Evolutionary conservation across 441 rosid genomes (phyloP), one percentile per base, ranked within the genome.

Genomic region (Raphanus hybrid): DNA sequence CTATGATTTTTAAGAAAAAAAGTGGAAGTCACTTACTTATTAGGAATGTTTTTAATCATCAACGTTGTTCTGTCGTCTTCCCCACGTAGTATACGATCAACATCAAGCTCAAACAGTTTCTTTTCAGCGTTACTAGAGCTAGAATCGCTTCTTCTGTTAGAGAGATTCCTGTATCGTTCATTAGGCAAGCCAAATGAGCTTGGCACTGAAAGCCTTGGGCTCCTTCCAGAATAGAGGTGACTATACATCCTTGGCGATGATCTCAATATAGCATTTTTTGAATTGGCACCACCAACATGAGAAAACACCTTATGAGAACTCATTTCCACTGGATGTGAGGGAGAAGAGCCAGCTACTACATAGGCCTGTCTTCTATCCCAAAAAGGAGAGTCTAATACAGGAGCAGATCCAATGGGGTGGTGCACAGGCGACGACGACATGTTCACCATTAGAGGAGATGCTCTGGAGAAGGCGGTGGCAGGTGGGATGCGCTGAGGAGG

Each of bases 21-120:
- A n/a, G 45, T 26, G 34, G 10, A 63, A 54, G 26, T 65, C 57
- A 65, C 85, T 32, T 82, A 88, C 90, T 88, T 88, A 80, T 88
- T 88, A 65, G 92, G 92, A 74, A 88, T 86, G 60, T 88, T 88
- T 74, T 88, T 88, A 37, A 88, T 84, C 92, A 88, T 86, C 81
- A 88, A 84, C 5, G 92, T 88, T 54, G 90, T 88, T 74, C 92
- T 74, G 67, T 23, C 79, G 75, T 88, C 90, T 2, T 86, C 92
- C 64, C 89, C 88, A 20, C 75, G 84, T 70, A 80, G 59, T 64
- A 88, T 86, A 32, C 86, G 87, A 70, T 86, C 92, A 54, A 85
- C 65, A 69, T 88, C 89, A 63, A 88, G 88, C 79, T 88, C 90
- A 77, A 74, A 88, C 61, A 76, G 89, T 69, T 79, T 88, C 80